Conservation (phyloP, 441 rosid species). For the Pelargonium citronellum region DNA sequence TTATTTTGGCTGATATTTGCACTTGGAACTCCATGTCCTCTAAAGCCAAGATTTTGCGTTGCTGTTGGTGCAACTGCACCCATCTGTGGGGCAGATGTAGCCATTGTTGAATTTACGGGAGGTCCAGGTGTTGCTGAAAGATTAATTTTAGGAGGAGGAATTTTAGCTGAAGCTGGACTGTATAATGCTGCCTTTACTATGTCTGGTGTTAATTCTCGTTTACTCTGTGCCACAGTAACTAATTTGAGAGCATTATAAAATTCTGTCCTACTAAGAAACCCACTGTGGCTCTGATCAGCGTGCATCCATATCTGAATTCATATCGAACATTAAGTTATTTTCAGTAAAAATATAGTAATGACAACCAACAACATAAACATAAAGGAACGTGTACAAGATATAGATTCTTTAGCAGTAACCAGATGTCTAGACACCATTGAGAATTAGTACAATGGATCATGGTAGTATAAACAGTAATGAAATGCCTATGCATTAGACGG, state of each 20-base stretch:
- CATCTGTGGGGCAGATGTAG: slow-evolving; percentile 37
- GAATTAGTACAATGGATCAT: not conserved
- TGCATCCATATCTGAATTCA: slow-evolving; percentile 69
- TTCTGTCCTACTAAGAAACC: slow-evolving; percentile 76
- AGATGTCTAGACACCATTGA: not conserved
- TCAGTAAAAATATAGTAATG: not conserved
- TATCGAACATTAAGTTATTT: slow-evolving; percentile 9
- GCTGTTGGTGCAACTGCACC: slow-evolving; percentile 34
- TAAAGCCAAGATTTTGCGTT: slow-evolving; percentile 45
- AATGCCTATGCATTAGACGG: no score
- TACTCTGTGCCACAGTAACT: slow-evolving; percentile 92
- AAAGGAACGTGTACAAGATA: no score
- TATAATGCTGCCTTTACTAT: slow-evolving; percentile 86
- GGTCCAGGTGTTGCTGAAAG: slow-evolving; percentile 45
- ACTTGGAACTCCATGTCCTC: slow-evolving; percentile 59
- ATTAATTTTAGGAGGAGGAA: slow-evolving; percentile 82
- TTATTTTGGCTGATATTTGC: slow-evolving; percentile 40
- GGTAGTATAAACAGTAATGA: not conserved
- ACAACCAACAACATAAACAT: not conserved
- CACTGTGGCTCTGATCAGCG: slow-evolving; percentile 66
- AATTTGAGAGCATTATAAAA: slow-evolving; percentile 81
- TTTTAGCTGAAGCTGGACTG: slow-evolving; percentile 91
- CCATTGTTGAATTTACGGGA: slow-evolving; percentile 31
- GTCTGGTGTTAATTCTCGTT: slow-evolving; percentile 83
- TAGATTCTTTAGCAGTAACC: not conserved